phyloP scores from a whole-genome alignment of 2,329 filamentous ascomycete species.

The Chaetomiaceae sp. region DNA sequence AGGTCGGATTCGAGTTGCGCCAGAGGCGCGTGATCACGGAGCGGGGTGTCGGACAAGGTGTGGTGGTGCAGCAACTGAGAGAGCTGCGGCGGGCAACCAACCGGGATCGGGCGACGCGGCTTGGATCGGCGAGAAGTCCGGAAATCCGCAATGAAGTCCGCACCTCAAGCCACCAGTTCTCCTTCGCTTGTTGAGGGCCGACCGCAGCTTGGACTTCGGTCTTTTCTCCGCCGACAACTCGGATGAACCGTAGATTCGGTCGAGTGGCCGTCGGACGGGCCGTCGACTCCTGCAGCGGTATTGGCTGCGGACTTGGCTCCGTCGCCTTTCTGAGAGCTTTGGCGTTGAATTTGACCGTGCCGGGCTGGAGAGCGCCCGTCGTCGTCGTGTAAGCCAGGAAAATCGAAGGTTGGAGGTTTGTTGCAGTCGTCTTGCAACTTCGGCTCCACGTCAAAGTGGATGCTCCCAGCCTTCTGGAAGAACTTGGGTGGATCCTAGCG shows the following conservation, averaged over 20 bases:
- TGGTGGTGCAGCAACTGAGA: conserved; percentile 9
- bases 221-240: too few species aligned
- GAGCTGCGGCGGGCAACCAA: conserved; percentile 10
- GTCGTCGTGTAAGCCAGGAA: background rate
- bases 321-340: too few species aligned
- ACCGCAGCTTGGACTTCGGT: background rate
- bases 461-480: background rate
- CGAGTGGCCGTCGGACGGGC: too few species aligned
- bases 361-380: background rate
- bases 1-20: background rate
- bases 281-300: background rate
- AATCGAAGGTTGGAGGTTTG: background rate
- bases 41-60: conserved; percentile 10
- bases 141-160: background rate
- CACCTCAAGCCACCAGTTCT: background rate
- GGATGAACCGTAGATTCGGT: too few species aligned
- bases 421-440: background rate
- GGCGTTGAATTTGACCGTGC: too few species aligned
- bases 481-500: background rate
- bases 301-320: too few species aligned
- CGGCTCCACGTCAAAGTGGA: conserved; percentile 3
- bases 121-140: background rate
- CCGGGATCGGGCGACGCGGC: conserved; percentile 7
- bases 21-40: conserved; percentile 12
- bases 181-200: background rate